These are phyloP conservation scores for Antonospora locustae DNA, from an alignment of 371 early-diverging fungal genomes.

Conservation along the genomic window DNA sequence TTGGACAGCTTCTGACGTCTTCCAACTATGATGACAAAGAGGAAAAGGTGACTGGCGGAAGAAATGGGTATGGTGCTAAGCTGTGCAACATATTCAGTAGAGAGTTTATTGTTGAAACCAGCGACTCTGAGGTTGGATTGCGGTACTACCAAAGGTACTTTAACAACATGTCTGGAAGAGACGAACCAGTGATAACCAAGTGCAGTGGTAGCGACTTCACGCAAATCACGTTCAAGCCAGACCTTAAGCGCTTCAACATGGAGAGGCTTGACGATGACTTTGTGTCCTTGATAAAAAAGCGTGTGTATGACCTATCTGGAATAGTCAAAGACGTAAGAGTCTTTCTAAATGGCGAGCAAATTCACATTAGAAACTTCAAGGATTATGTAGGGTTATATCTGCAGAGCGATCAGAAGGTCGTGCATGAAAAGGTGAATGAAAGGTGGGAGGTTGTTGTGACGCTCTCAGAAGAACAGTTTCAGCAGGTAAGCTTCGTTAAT, in stretches of 20 bases:
- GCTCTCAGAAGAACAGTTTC: conserved; percentile 81
- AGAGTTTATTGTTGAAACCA: conserved; percentile 88
- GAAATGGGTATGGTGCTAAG: conserved; percentile 98
- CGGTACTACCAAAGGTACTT: conserved; percentile 60
- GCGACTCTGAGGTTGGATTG: conserved; percentile 59
- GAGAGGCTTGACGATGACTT: conserved; percentile 66
- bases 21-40: conserved; percentile 94
- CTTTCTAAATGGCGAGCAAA: conserved; percentile 68
- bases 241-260: conserved; percentile 80
- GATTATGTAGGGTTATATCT: conserved; percentile 73
- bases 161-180: conserved; percentile 50
- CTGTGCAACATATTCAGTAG: conserved; percentile 92
- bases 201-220: conserved; percentile 50
- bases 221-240: conserved; percentile 82
- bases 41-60: conserved; percentile 91
- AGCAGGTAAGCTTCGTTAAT: conserved; percentile 93
- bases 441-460: conserved; percentile 94
- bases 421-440: conserved; percentile 62
- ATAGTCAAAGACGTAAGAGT: conserved; percentile 72
- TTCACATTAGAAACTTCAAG: conserved; percentile 71
- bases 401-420: conserved; percentile 52
- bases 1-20: conserved; percentile 91
- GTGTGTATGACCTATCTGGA: conserved; percentile 92
- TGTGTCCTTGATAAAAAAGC: conserved; percentile 71
- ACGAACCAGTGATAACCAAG: conserved; percentile 39